phyloP scores from a whole-genome alignment of 495 filamentous ascomycete genomes.

The Friedmanniomyces endolithicus region DNA sequence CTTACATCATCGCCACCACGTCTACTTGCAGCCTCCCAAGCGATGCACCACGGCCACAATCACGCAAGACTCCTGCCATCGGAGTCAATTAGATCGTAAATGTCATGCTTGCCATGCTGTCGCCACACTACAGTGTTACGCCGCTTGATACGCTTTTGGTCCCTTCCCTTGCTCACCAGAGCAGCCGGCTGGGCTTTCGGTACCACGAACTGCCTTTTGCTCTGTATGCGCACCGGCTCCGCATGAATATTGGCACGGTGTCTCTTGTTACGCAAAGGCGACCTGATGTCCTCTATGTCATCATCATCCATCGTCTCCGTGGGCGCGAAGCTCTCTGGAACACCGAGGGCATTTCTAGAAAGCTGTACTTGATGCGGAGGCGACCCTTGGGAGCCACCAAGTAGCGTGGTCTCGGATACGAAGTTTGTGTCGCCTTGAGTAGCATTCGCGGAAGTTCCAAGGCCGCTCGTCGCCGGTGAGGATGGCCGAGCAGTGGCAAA shows the following conservation, averaged over 20 bases:
- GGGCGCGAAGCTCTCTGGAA: background rate
- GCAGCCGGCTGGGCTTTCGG: background rate
- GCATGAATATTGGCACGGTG: background rate
- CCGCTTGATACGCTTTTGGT: background rate
- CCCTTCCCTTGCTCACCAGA: no score
- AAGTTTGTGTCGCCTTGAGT: constrained; percentile 1
- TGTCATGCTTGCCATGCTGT: background rate
- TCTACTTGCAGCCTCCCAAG: no score
- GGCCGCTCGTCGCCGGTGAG: constrained; percentile 1
- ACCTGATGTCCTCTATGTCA: background rate
- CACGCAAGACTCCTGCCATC: background rate
- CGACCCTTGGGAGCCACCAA: background rate
- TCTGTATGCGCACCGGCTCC: background rate
- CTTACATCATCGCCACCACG: no score
- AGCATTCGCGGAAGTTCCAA: constrained; percentile 10
- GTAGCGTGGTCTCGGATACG: background rate
- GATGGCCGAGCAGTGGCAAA: background rate
- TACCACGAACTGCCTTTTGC: background rate
- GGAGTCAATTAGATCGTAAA: background rate
- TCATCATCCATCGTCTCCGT: background rate
- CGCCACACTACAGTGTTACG: background rate
- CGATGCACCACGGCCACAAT: no score
- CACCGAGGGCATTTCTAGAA: background rate
- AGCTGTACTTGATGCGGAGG: background rate
- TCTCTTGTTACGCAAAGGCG: background rate